Conservation (phyloP, 1,284 basidiomycete genomes). For the Cryptococcus sp. region DNA sequence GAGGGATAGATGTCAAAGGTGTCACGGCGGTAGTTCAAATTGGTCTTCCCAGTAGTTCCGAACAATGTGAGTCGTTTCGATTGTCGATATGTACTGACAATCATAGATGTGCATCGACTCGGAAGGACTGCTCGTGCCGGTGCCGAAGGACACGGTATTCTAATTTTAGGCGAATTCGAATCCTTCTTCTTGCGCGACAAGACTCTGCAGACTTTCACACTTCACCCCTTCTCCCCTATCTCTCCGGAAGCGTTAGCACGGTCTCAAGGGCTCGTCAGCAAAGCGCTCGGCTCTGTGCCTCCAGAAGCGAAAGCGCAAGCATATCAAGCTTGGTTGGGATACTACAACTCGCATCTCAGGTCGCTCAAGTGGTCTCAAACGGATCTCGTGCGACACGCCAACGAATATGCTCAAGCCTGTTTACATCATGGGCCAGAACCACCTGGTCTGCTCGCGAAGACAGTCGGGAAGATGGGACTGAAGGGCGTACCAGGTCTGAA, state of each 20-base stretch:
- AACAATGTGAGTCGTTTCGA: slow-evolving; percentile 51
- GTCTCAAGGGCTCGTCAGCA: slow-evolving; percentile 31
- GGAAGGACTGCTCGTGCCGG: slow-evolving; percentile 59
- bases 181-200: slow-evolving; percentile 58
- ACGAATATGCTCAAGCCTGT: slow-evolving; percentile 56
- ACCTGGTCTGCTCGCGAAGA: slow-evolving; percentile 59
- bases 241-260: slow-evolving; percentile 15
- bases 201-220: slow-evolving; percentile 56
- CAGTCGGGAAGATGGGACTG: slow-evolving; percentile 65
- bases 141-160: slow-evolving; percentile 59
- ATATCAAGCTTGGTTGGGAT: slow-evolving; percentile 63
- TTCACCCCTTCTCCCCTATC: slow-evolving; percentile 40
- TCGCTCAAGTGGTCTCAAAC: slow-evolving; percentile 55
- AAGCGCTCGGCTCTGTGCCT: slow-evolving; percentile 39
- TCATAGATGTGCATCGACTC: slow-evolving; percentile 53
- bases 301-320: slow-evolving; percentile 57
- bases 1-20: slow-evolving; percentile 57
- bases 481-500: slow-evolving; percentile 55
- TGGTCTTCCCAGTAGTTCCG: slow-evolving; percentile 53
- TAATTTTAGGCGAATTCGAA: slow-evolving; percentile 63
- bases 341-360: slow-evolving; percentile 59
- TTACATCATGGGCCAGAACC: slow-evolving; percentile 55
- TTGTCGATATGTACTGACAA: neutral
- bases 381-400: slow-evolving; percentile 56
- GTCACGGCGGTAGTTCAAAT: slow-evolving; percentile 61